A percentile compares a stretch with the other conserved stretches of the same genome.
Evolutionary conservation across 1,284 basidiomycete genomes (phyloP).

Genomic region (Moniliella sp.): DNA sequence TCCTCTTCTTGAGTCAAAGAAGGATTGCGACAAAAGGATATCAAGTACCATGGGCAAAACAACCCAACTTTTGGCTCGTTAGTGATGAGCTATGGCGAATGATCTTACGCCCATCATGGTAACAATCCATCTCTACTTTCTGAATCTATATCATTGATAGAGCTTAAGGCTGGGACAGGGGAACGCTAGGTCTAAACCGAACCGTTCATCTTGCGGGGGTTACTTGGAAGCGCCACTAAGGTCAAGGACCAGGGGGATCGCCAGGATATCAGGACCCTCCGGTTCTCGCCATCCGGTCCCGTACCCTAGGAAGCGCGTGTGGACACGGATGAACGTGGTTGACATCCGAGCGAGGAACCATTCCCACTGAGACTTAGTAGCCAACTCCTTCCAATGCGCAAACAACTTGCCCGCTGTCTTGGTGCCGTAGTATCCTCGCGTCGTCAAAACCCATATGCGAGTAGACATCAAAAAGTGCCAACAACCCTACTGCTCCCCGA

Average conservation of each 20-base stretch:
- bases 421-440: no score
- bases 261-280: no score
- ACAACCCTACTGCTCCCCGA: conserved; percentile 33
- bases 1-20: no score
- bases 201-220: conserved; percentile 33
- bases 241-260: conserved; percentile 26
- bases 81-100: conserved; percentile 51
- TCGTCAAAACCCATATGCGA: conserved; percentile 34
- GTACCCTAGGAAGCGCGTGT: no score
- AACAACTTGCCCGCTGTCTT: no score
- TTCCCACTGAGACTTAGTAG: no score
- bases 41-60: conserved; percentile 91
- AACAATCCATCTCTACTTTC: conserved; percentile 52
- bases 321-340: no score
- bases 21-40: conserved; percentile 30
- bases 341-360: no score
- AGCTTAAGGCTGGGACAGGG: conserved; percentile 34
- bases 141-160: conserved; percentile 40
- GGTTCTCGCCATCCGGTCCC: no score
- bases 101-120: conserved; percentile 67
- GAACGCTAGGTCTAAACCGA: conserved; percentile 33
- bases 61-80: conserved; percentile 91
- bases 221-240: conserved; percentile 31
- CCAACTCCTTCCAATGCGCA: no score
- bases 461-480: conserved; percentile 35